A percentile compares a stretch with the other conserved stretches of the same genome.
phyloP scores from a whole-genome alignment of 2,329 filamentous ascomycete species.

The Orbilia brochopaga region DNA sequence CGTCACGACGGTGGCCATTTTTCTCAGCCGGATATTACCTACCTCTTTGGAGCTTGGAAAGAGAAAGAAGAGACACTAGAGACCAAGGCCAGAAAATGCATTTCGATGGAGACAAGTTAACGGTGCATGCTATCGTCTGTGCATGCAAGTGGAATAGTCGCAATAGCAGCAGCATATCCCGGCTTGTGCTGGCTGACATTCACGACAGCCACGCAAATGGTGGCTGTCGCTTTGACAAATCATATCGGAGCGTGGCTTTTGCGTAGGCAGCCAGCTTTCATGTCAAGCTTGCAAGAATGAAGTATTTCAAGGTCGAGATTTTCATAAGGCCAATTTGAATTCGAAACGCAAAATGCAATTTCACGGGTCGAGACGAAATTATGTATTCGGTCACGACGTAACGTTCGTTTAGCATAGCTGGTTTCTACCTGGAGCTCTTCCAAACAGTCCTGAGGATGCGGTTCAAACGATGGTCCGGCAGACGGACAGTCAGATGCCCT shows the following conservation, averaged over 20 bases:
- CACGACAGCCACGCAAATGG: constrained; percentile 11
- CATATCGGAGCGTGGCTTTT: constrained; percentile 35
- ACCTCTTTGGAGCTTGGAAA: constrained; percentile 23
- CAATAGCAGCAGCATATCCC: constrained; percentile 23
- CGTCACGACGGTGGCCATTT: constrained; percentile 9
- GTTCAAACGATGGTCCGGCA: constrained; percentile 42
- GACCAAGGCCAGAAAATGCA: constrained; percentile 1
- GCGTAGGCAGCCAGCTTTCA: constrained; percentile 37
- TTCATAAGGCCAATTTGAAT: constrained; percentile 41
- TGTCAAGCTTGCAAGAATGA: constrained; percentile 29
- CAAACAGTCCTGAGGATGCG: constrained; percentile 19
- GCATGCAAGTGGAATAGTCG: constrained; percentile 27
- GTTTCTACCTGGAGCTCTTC: constrained; percentile 5
- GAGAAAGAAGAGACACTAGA: constrained; percentile 1
- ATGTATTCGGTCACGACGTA: background rate
- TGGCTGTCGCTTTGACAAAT: constrained; percentile 32
- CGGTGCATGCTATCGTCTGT: constrained; percentile 18
- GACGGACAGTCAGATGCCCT: constrained; percentile 18
- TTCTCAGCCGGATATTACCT: constrained; percentile 41
- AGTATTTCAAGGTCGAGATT: constrained; percentile 42
- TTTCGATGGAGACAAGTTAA: constrained; percentile 16
- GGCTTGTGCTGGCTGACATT: constrained; percentile 39
- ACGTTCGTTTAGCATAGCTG: too few species aligned
- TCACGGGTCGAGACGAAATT: constrained; percentile 25
- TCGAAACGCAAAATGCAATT: constrained; percentile 49